These are phyloP conservation scores for Dendrobium chrysotoxum DNA, from an alignment of 106 monocot genomes.

Conservation along the genomic window DNA sequence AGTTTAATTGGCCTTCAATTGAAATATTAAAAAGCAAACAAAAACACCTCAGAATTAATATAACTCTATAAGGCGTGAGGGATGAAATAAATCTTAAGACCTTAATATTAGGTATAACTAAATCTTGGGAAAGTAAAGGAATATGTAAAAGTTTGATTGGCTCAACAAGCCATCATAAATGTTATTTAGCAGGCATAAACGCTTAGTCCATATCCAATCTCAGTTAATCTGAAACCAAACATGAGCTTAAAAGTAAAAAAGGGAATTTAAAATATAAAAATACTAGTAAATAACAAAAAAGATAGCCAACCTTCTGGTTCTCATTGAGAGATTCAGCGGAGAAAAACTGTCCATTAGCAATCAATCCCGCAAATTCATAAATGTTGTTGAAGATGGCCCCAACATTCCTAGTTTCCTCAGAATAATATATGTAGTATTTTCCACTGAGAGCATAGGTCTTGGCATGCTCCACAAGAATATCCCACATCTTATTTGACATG, in stretches of 20 bases:
- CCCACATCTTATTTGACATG: slow-evolving; percentile 99
- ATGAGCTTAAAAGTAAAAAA: neutral
- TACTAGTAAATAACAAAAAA: neutral
- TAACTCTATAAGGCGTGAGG: neutral
- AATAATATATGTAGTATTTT: too few species aligned
- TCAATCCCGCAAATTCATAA: too few species aligned
- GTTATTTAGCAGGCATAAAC: too few species aligned
- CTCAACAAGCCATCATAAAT: too few species aligned
- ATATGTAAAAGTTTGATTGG: neutral
- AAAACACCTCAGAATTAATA: neutral
- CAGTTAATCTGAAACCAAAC: too few species aligned
- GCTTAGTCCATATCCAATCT: too few species aligned
- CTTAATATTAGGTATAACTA: too few species aligned
- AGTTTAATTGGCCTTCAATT: neutral
- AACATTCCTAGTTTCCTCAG: too few species aligned
- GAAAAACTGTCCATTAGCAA: too few species aligned
- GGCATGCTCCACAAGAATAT: slow-evolving; percentile 83
- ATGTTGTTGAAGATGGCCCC: slow-evolving; percentile 90
- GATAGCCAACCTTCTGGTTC: slow-evolving; percentile 57
- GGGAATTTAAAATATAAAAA: neutral
- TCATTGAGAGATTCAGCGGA: slow-evolving; percentile 72
- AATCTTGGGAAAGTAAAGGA: neutral
- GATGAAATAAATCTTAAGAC: neutral
- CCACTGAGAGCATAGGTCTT: slow-evolving; percentile 87
- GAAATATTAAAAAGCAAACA: neutral